These are phyloP conservation scores for Euphorbia lathyris DNA, from an alignment of 345 rosid genomes.

Conservation along the genomic window DNA sequence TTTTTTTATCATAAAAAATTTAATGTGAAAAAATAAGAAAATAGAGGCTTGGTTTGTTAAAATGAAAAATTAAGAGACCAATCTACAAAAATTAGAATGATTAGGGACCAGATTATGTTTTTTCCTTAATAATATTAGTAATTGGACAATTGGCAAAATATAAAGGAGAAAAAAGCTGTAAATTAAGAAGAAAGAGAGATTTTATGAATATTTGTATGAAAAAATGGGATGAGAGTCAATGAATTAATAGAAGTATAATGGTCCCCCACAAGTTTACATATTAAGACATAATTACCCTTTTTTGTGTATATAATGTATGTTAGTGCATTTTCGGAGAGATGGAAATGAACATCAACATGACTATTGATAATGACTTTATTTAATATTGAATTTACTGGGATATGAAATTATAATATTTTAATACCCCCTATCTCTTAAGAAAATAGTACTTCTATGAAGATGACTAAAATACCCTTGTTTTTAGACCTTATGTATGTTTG, in stretches of 20 bases:
- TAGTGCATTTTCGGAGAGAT: not conserved
- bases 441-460: not conserved
- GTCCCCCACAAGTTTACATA: conserved; percentile 1
- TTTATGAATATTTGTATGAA: conserved; percentile 17
- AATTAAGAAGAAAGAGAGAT: conserved; percentile 14
- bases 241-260: conserved; percentile 15
- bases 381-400: not conserved
- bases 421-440: not conserved
- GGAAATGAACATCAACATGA: not conserved
- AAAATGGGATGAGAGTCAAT: conserved; percentile 23
- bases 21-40: too few relatives aligned
- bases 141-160: conserved; percentile 3
- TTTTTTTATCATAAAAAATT: too few relatives aligned
- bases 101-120: too few relatives aligned
- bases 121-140: not conserved
- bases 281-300: not conserved
- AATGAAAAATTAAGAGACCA: too few relatives aligned
- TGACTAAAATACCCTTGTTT: not conserved
- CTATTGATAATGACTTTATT: not conserved
- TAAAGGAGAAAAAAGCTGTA: conserved; percentile 26
- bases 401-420: not conserved
- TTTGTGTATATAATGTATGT: not conserved
- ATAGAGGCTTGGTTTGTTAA: too few relatives aligned
- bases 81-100: too few relatives aligned
- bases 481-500: not conserved